Conservation (phyloP, 305 asterid species). For the Fraxinus greggii region DNA sequence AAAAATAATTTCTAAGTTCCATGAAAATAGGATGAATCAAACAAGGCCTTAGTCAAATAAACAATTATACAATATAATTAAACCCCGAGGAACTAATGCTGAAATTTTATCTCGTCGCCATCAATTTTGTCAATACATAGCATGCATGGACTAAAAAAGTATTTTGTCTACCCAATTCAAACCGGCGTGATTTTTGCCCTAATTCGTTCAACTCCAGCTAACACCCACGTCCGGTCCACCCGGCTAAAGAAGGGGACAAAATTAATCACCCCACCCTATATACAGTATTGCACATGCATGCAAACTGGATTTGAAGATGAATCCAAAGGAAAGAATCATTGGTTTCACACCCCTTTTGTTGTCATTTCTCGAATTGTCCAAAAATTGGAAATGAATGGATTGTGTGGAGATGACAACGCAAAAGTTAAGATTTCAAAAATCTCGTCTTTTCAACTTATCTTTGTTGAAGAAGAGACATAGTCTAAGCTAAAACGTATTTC, state of each 20-base stretch:
- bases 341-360: conserved; percentile 14
- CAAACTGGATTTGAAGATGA: neutral
- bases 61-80: neutral
- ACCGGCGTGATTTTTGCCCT: conserved; percentile 16
- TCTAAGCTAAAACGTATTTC: neutral
- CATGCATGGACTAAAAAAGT: neutral
- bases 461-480: neutral
- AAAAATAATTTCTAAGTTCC: too few relatives aligned
- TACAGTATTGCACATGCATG: neutral
- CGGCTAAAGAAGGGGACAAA: neutral
- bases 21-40: too few relatives aligned
- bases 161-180: neutral
- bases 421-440: neutral
- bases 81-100: neutral
- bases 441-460: neutral
- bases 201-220: neutral
- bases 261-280: neutral
- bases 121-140: neutral
- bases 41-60: neutral
- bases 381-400: conserved; percentile 4
- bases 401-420: conserved; percentile 20
- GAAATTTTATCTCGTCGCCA: neutral
- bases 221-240: neutral
- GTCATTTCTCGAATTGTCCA: conserved; percentile 2
- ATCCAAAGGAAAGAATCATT: neutral